Evolutionary conservation across 257 asterid genomes (phyloP), one percentile per base, ranked within the genome.

Genomic region (Penstemon barbatus): DNA sequence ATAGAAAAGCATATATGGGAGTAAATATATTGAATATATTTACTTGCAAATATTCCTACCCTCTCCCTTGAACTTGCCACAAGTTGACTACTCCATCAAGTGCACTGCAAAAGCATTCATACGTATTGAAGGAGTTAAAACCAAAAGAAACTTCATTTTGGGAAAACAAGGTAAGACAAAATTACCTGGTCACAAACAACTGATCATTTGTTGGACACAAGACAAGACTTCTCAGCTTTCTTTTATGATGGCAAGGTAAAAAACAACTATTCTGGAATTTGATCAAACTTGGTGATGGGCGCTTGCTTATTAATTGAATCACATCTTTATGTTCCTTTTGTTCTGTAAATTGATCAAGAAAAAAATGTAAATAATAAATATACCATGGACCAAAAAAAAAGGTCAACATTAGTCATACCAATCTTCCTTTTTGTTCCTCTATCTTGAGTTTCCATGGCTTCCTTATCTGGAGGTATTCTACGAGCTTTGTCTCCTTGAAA

Each of bases 1-100:
- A 71, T 40, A 7, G 43, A 45, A 66, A 33, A 18, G n/a, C 52
- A 41, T 6, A 7, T 49, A 61, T 12, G 13, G 57, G 58, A 54
- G 45, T 46, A 69, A 48, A 19, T 10, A 54, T 12, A 7, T 64
- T 11, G 43, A 39, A 38, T 74, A 56, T 54, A 65, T 42, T 78
- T 77, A 54, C 63, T 52, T 61, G 51, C 33, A 7, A 66, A 48
- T 77, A 54, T 55, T 71, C 86, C 56, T 77, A 93, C 97, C 97
- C 97, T 81, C 77, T 83, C 33, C 85, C 84, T 71, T 83, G 89
- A 72, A 93, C 68, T 76, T 91, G 83, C 99, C 99, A 93, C 77
- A 93, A 75, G 78, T 93, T 93, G 80, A 91, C 86, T 43, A 80
- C 60, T 76, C 97, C 99, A 75, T 93, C 97, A 89, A 93, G 76